Evolutionary conservation across 352 stramenopile genomes (phyloP).

Genomic region (Thalassiosira hispida): DNA sequence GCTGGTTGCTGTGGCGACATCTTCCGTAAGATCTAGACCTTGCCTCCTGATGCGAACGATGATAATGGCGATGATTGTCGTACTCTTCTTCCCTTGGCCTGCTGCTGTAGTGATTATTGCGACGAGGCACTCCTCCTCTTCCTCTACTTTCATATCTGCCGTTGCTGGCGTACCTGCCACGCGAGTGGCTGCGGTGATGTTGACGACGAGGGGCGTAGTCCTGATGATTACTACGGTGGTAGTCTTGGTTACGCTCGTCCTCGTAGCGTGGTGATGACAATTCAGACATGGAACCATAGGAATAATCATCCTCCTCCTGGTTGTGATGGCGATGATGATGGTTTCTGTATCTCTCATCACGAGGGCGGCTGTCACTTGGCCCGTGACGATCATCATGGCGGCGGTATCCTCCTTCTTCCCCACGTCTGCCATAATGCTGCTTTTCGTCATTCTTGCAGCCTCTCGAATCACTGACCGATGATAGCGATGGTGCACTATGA

Average conservation of each 20-base stretch:
- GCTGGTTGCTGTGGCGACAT: too few species aligned
- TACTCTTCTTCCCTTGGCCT: too few species aligned
- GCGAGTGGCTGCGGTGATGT: background rate
- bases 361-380: background rate
- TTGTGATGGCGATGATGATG: background rate
- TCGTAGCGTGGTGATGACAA: conserved; percentile 7
- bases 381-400: conserved; percentile 3
- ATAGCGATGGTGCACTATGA: conserved; percentile 14
- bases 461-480: conserved; percentile 8
- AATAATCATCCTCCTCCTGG: conserved; percentile 4
- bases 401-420: background rate
- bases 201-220: background rate
- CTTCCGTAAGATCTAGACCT: too few species aligned
- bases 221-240: background rate
- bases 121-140: too few species aligned
- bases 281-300: conserved; percentile 13
- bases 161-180: background rate
- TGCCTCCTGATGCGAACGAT: too few species aligned
- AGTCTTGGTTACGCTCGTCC: background rate
- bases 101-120: too few species aligned
- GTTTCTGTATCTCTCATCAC: background rate
- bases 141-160: background rate
- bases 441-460: background rate
- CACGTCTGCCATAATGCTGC: background rate
- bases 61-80: too few species aligned